These are phyloP conservation scores for Stachybotrys chlorohalonatus DNA, from an alignment of 2,329 filamentous ascomycete species.

Conservation along the genomic window DNA sequence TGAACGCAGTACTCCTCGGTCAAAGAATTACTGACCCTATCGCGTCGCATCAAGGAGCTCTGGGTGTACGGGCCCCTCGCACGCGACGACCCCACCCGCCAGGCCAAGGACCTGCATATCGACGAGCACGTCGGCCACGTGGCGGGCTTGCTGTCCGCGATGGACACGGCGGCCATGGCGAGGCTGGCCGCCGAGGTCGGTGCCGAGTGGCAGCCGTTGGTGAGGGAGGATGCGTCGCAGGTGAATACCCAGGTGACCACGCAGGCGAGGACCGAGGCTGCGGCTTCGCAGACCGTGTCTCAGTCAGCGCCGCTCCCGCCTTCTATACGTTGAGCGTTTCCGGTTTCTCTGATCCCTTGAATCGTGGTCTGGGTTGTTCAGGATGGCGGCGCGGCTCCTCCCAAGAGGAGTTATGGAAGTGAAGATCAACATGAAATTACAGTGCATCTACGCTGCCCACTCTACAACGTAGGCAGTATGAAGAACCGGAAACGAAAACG, in stretches of 20 bases:
- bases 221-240: not conserved
- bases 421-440: too few relatives aligned
- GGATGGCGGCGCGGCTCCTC: too few relatives aligned
- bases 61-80: constrained; percentile 35
- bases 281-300: not conserved
- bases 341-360: too few relatives aligned
- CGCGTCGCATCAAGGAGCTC: constrained; percentile 35
- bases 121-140: constrained; percentile 26
- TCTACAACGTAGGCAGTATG: too few relatives aligned
- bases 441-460: too few relatives aligned
- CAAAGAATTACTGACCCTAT: constrained; percentile 34
- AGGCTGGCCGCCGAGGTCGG: constrained; percentile 23
- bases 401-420: too few relatives aligned
- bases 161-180: constrained; percentile 24
- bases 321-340: not conserved
- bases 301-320: not conserved
- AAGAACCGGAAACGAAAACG: too few relatives aligned
- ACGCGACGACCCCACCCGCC: constrained; percentile 23
- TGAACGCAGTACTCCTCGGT: constrained; percentile 27
- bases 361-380: too few relatives aligned
- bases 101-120: constrained; percentile 25
- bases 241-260: not conserved
- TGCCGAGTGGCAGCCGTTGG: constrained; percentile 15
- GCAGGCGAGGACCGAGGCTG: not conserved
- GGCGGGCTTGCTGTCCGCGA: constrained; percentile 20